phyloP scores from a whole-genome alignment of 768 basidiomycete genomes.

The Dictyophora rubrovolvata region DNA sequence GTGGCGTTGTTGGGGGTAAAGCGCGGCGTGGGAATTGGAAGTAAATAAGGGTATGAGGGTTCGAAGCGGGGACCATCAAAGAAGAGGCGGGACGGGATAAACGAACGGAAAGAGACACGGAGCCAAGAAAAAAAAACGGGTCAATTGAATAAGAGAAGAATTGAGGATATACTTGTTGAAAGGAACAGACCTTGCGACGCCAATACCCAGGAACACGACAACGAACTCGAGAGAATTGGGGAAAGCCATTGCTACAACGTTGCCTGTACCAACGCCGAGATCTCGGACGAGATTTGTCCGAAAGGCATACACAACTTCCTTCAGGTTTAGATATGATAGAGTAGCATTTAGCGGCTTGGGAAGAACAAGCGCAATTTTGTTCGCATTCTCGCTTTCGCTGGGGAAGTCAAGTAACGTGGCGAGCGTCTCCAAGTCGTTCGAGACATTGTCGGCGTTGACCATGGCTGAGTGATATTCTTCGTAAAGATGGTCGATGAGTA shows the following conservation, averaged over 20 bases:
- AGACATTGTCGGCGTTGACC: background rate
- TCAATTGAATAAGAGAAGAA: background rate
- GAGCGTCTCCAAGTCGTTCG: background rate
- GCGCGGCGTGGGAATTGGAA: background rate
- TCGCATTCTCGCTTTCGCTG: background rate
- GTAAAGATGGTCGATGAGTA: too few relatives aligned
- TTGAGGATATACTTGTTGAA: background rate
- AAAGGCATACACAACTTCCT: conserved; percentile 9
- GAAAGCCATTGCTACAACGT: conserved; percentile 15
- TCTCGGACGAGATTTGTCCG: conserved; percentile 9
- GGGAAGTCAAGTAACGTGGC: background rate
- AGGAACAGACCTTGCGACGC: conserved; percentile 12
- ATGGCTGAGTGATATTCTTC: background rate
- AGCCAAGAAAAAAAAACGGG: background rate
- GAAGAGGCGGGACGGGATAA: background rate
- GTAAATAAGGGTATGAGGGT: background rate
- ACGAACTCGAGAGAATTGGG: conserved; percentile 17
- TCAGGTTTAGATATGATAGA: conserved; percentile 11
- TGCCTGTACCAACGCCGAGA: conserved; percentile 14
- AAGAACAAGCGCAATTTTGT: conserved; percentile 3
- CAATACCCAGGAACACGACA: conserved; percentile 16
- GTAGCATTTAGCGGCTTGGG: conserved; percentile 4
- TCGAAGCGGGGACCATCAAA: background rate
- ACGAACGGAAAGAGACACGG: too few relatives aligned
- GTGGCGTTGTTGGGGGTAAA: background rate